These are phyloP conservation scores for Colletotrichum godetiae DNA, from an alignment of 2,329 filamentous ascomycete species.

Conservation along the genomic window DNA sequence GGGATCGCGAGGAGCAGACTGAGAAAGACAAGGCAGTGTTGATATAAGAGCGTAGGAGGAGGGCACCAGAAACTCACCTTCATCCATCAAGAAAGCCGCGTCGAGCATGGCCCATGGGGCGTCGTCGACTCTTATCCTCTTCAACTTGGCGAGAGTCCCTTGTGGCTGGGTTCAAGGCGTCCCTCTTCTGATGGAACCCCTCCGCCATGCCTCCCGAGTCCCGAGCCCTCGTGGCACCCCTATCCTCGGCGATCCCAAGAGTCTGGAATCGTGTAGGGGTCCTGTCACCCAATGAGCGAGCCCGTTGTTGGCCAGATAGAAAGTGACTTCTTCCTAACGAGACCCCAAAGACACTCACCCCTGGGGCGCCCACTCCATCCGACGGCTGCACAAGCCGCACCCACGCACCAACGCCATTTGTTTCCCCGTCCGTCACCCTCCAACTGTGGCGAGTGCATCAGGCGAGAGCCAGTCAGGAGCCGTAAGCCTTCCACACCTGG, in stretches of 20 bases:
- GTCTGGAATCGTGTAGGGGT: conserved; percentile 31
- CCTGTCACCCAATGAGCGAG: conserved; percentile 25
- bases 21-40: not conserved
- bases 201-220: conserved; percentile 23
- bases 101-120: not conserved
- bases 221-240: conserved; percentile 28
- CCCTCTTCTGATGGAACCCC: conserved; percentile 20
- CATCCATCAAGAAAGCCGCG: not conserved
- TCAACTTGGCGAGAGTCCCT: not conserved
- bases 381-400: conserved; percentile 12
- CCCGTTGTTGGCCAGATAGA: conserved; percentile 31
- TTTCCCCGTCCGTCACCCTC: not conserved
- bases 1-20: too few relatives aligned
- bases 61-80: not conserved
- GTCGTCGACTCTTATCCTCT: conserved; percentile 28
- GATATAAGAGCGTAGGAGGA: not conserved
- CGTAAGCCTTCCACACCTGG: conserved; percentile 4
- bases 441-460: conserved; percentile 30
- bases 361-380: conserved; percentile 3
- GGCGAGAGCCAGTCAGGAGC: conserved; percentile 23
- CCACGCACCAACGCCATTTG: conserved; percentile 5
- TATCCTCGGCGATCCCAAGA: conserved; percentile 34
- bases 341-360: conserved; percentile 23
- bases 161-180: conserved; percentile 21
- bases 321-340: conserved; percentile 34